Evolutionary conservation across 176 grass and related monocot species (phyloP), one percentile per base, ranked within the genome.

Genomic region (Oryza glumipatula): DNA sequence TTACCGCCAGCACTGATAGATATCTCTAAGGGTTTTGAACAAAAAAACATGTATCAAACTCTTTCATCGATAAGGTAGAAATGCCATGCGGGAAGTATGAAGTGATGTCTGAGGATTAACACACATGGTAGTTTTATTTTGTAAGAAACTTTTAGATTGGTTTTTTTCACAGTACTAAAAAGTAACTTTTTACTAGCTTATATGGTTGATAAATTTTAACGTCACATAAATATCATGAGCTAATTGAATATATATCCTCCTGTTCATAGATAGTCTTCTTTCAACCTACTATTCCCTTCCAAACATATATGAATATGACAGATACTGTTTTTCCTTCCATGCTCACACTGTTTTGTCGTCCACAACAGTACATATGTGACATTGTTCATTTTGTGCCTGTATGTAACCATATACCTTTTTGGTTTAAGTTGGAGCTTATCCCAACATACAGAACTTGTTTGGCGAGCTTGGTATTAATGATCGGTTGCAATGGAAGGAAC

Each of bases 401-500:
- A 83, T 83, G 80, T 88, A 88, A 90, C 81, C 75, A 85, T 87
- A 11, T 76, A 47, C 65, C 35, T 51, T 89, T 84, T 82, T 86
- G 73, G 60, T 91, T 83, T 84, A 78, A 98, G 96, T 98, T 94
- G 96, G 96, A 85, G 96, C 96, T 81, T 98, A 98, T 93, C 91
- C 96, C 85, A 98, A 98, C 88, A 65, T 98, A 49, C 93, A 95
- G 83, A 98, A 95, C 89, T 92, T 98, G 74, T 95, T 98, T 92
- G 89, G 83, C 4, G 96, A 98, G 83, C 93, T 98, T 87, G 93
- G 93, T 75, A 98, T 98, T 78, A 92, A 89, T 82, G 96, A 98
- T 81, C 93, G 96, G 66, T 92, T 98, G 81, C 96, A 98, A 85
- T 98, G 96, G 96, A 98, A 98, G 79, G 96, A 98, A 54, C 96